Evolutionary conservation across 148 eudicot species (phyloP), one percentile per base, ranked within the genome.

Genomic region (Rhododendron ovatum): DNA sequence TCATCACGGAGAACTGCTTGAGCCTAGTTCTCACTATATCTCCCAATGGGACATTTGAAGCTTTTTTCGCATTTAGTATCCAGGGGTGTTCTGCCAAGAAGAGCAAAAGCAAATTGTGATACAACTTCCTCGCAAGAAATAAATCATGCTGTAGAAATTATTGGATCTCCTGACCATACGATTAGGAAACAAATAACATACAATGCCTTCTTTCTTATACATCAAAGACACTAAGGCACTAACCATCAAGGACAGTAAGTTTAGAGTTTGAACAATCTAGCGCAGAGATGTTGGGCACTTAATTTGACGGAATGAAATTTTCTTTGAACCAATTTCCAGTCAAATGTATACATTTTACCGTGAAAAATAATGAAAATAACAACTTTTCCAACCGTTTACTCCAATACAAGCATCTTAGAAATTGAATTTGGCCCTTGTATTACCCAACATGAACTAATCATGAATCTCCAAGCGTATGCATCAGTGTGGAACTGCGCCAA

Each of bases 41-140:
- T 67, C 99, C 99, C 51, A 96, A 89, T 28, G 98, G 97, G 20
- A 95, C 96, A 90, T 96, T 96, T 74, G 99, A 87, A 80, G 97
- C 98, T 84, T 96, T 96, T 89, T 95, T 96, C 1, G 93, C 94
- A 84, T 96, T 93, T 84, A 95, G 98, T 85, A 96, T 89, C 98
- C 98, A 96, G 30, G 95, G 96, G 85, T 96, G 98, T 41, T 96
- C 98, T 96, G 87, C 90, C 85, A 78, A 83, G 12, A 65, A 81
- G 84, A 30, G 41, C 20, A 78, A 48, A 50, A 63, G 55, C n/a
- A 82, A 69, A 71, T 20, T 12, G 37, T 26, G 61, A 47, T 69
- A 5, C 61, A 83, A 47, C 75, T 82, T 61, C 84, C 17, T 39
- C 5, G 0, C 20, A 39, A 48, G 17, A 61, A 61, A 82, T 10